These are phyloP conservation scores for Fusarium haematococcum DNA, from an alignment of 2,329 filamentous ascomycete species.

Conservation along the genomic window DNA sequence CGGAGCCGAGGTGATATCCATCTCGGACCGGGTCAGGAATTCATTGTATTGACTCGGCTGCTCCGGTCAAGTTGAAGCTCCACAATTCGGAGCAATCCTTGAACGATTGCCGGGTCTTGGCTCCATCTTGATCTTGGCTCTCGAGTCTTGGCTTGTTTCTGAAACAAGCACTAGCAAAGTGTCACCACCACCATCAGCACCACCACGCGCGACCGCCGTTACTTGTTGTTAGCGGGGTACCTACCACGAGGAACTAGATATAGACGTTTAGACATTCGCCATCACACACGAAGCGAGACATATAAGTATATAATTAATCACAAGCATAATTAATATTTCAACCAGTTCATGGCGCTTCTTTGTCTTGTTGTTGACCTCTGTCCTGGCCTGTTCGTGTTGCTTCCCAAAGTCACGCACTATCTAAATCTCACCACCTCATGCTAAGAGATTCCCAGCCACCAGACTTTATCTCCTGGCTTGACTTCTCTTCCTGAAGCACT, in stretches of 20 bases:
- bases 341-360: background rate
- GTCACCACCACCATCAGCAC: slow-evolving; percentile 10
- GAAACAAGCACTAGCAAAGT: slow-evolving; percentile 32
- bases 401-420: slow-evolving; percentile 36
- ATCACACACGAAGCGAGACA: background rate
- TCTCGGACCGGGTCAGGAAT: background rate
- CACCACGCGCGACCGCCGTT: slow-evolving; percentile 34
- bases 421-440: slow-evolving; percentile 38
- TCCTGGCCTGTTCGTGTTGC: background rate
- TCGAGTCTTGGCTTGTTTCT: slow-evolving; percentile 26
- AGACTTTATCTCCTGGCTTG: slow-evolving; percentile 20
- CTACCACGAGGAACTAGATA: slow-evolving; percentile 1
- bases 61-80: background rate
- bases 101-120: slow-evolving; percentile 35
- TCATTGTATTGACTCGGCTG: background rate
- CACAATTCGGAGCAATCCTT: slow-evolving; percentile 29
- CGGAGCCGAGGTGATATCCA: background rate
- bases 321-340: background rate
- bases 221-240: slow-evolving; percentile 46
- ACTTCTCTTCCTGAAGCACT: background rate
- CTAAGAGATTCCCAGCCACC: slow-evolving; percentile 39
- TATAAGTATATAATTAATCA: slow-evolving; percentile 23
- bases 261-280: slow-evolving; percentile 1
- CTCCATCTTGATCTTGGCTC: slow-evolving; percentile 8
- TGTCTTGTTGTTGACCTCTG: background rate